A percentile compares a stretch with the other conserved stretches of the same genome.
These are phyloP conservation scores for Erysimum cheiranthoides DNA, from an alignment of 345 rosid species.

Conservation along the genomic window DNA sequence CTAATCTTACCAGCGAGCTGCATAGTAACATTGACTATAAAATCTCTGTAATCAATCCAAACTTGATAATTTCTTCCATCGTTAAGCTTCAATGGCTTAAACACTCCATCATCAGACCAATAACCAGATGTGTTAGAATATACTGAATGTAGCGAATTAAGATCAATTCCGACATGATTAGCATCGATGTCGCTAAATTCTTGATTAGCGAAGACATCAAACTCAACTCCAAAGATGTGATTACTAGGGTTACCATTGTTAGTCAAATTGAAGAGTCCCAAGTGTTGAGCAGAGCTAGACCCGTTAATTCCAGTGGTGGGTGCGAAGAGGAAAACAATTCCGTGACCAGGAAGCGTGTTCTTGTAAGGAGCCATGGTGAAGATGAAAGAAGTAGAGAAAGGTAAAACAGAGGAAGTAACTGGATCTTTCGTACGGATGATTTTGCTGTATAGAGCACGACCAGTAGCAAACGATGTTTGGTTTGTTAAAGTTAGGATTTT, in stretches of 20 bases:
- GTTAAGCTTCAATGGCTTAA: constrained; percentile 62
- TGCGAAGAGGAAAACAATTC: constrained; percentile 57
- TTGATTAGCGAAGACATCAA: constrained; percentile 56
- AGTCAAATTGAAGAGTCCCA: constrained; percentile 56
- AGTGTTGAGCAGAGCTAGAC: constrained; percentile 53
- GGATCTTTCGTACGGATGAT: constrained; percentile 45
- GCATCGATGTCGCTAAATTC: constrained; percentile 55
- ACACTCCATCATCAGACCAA: constrained; percentile 48
- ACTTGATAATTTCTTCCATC: constrained; percentile 80
- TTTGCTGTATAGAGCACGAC: constrained; percentile 55
- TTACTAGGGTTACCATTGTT: constrained; percentile 50
- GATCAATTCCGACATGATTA: constrained; percentile 57
- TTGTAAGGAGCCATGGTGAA: constrained; percentile 56
- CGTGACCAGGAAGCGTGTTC: constrained; percentile 56
- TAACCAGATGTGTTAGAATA: constrained; percentile 46
- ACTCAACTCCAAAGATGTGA: constrained; percentile 54
- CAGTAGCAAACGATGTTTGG: constrained; percentile 47
- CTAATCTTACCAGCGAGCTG: constrained; percentile 47
- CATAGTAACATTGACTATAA: constrained; percentile 48
- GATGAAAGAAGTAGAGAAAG: constrained; percentile 64
- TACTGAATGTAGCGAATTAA: constrained; percentile 48
- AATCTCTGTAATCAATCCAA: constrained; percentile 72
- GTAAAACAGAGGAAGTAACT: constrained; percentile 47
- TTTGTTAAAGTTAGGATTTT: constrained; percentile 54
- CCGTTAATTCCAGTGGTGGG: constrained; percentile 49